Base-by-base conservation (phyloP, 768 basidiomycete genomes). In the Solioccasus polychromus region DNA sequence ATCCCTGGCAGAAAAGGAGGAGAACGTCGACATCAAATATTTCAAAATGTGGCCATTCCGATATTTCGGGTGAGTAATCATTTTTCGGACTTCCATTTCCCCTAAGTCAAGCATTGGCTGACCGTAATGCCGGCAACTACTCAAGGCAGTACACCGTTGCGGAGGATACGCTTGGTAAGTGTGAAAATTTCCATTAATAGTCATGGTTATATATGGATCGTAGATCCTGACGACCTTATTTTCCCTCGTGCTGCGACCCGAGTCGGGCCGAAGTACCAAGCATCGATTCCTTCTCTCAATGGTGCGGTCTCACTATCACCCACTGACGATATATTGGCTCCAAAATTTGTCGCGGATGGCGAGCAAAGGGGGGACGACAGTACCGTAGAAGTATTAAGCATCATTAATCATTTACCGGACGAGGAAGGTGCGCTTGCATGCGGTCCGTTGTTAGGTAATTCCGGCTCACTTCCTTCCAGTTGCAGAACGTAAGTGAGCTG, bases 181-280 rank as follows among this genome's bases (percentile, higher is more conserved):
- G 49, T 45, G 50, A 31, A 44, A 51, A 32, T 50, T 50, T 8
- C 45, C 42, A 28, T 43, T 49, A 38, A 47, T 50, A 36, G 54
- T 38, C 24, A 48, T 42, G 8, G 53, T 67, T 61, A 53, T 57
- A 59, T 59, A 51, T 61, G 54, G 63, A 57, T 48, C 44, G 52
- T 65, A 93, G 95, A 98, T 74, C 83, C 91, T 37, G 92, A 99
- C 66, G 95, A 99, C 70, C 80, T 92, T 48, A 95, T 98, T 63
- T 97, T 93, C 64, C 94, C 95, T 48, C 85, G 92, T 47, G 85
- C 92, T 12, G 86, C 90, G 7, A 94, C 90, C 19, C 84, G 94
- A n/a, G 77, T 92, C 29, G 92, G 93, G 14, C 77, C 82, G 31
- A 92, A 89, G 61, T 97, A 79, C 60, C 93, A 97, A 66, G 87